Evolutionary conservation across 768 basidiomycete species (phyloP), one percentile per base, ranked within the genome.

Genomic region (Boletus huronensis): DNA sequence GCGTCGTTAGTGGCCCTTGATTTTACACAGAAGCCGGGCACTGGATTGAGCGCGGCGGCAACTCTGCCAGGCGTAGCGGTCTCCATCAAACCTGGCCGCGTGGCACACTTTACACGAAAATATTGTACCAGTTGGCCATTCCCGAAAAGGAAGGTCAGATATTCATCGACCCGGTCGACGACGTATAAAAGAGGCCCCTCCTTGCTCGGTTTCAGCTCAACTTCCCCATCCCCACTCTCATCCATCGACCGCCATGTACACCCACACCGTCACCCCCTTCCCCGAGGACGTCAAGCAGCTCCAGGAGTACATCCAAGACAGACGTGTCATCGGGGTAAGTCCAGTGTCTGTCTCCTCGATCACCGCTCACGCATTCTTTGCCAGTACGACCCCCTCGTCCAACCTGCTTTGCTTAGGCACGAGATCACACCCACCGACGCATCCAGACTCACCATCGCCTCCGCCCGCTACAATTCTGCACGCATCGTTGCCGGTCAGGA

Each of bases 311-410:
- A 85, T 92, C 73, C 83, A 87, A 68, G 90, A 93, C 74, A 79
- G 85, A 47, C 83, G 90, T 48, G 89, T 92, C 72, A 77, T 87
- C 47, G 88, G 88, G 48, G 88, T 90, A 79, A 58, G 85, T n/a
- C 43, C 42, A 43, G 5, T 17, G 1, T 29, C 21, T 50, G 17
- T 38, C 42, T 21, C 1, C 17, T n/a, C 21, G 53, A 21, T 40
- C 47, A 25, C 41, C 34, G 47, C 68, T 66, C 49, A 65, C 62
- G 3, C 9, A 26, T 47, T 3, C 25, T 25, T 25, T 52, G 9
- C 11, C 14, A 94, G 91, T 96, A 98, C 70, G 95, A 98, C 62
- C 95, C 96, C n/a, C 82, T 98, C 40, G 85, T 97, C 55, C 92
- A 95, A 64, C 96, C 95, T 6, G 90, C 90, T 2, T 77, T 98